Conservation (phyloP, 352 stramenopile genomes). For the Pythium dissotocum region DNA sequence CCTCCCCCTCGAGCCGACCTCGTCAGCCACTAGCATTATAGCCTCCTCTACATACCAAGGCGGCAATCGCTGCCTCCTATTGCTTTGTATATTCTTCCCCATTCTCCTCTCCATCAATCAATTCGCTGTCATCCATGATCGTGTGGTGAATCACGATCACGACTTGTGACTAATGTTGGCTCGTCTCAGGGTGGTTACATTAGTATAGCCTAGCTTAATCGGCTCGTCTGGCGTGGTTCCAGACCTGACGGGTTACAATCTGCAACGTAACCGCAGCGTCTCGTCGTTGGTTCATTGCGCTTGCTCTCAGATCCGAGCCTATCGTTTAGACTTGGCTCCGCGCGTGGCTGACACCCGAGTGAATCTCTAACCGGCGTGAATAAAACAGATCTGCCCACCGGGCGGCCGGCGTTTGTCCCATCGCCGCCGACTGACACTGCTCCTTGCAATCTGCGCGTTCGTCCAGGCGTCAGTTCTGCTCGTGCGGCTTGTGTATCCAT, state of each 20-base stretch:
- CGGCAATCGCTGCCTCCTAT: not conserved
- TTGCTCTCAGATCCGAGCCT: constrained; percentile 9
- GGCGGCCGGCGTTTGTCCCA: not conserved
- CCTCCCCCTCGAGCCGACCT: not conserved
- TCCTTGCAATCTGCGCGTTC: too few species aligned
- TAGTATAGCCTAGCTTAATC: not conserved
- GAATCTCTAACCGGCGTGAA: constrained; percentile 19
- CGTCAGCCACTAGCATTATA: not conserved
- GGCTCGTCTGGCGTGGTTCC: not conserved
- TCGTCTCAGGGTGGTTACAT: not conserved
- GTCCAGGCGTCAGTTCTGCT: not conserved
- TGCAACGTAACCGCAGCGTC: not conserved
- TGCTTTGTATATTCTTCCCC: constrained; percentile 11
- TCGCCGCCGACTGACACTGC: not conserved
- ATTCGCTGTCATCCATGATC: too few species aligned
- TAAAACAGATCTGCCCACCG: constrained; percentile 1
- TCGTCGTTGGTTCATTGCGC: not conserved
- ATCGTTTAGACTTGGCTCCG: not conserved
- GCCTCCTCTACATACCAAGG: not conserved
- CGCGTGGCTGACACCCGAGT: not conserved
- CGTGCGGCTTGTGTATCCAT: not conserved
- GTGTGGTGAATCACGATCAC: too few species aligned
- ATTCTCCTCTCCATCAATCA: not conserved
- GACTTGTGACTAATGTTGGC: too few species aligned
- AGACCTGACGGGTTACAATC: too few species aligned